Percentiles rank a stretch among this genome's conserved stretches.
Evolutionary conservation across 2,329 filamentous ascomycete species (phyloP).

Genomic region (Pseudocercospora vitis): DNA sequence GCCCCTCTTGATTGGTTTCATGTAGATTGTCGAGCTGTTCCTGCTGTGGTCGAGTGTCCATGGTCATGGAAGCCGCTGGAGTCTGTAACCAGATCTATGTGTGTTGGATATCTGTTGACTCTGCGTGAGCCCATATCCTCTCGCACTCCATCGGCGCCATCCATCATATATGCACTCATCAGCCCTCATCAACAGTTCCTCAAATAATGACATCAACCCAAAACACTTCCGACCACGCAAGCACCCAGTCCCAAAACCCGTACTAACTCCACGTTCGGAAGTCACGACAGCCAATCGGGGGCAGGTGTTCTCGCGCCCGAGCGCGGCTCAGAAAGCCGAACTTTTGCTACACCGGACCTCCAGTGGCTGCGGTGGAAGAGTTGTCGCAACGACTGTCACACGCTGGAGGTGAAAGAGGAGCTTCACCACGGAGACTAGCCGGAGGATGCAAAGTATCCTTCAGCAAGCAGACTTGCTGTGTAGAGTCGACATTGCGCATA

Average conservation of each 20-base stretch:
- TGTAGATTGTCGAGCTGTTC: slow-evolving; percentile 3
- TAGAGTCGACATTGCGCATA: no score
- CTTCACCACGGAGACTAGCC: background rate
- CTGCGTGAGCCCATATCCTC: no score
- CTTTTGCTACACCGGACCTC: no score
- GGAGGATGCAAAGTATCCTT: no score
- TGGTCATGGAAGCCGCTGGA: background rate
- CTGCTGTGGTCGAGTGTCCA: slow-evolving; percentile 11
- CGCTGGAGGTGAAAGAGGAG: background rate
- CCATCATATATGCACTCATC: no score
- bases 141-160: no score
- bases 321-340: background rate
- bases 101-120: no score
- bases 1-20: slow-evolving; percentile 6
- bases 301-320: background rate
- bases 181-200: background rate
- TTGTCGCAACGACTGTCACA: no score
- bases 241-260: background rate
- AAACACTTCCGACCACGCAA: background rate
- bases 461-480: no score
- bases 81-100: no score
- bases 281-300: background rate
- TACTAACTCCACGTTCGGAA: slow-evolving; percentile 8
- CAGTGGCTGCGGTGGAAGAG: background rate
- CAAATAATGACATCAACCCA: slow-evolving; percentile 1